Conservation (phyloP, 306 rosid species). For the peach (Prunus persica) region DNA sequence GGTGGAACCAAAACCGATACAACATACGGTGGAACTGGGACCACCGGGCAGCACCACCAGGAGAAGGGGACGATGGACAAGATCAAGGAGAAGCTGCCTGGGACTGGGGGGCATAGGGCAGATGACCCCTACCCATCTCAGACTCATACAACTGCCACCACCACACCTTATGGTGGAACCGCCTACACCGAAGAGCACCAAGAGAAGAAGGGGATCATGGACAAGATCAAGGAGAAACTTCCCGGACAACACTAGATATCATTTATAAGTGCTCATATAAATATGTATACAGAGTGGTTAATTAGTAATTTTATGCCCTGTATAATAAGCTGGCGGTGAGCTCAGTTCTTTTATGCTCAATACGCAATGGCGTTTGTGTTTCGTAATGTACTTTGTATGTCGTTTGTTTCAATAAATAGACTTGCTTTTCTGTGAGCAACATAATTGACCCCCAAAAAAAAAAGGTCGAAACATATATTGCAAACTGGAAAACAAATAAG, state of each 20-base stretch:
- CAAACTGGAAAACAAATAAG: too few species aligned
- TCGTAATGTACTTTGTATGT: too few species aligned
- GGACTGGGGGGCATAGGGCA: background rate
- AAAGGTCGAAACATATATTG: too few species aligned
- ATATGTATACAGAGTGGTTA: background rate
- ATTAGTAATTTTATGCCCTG: background rate
- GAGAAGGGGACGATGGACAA: background rate
- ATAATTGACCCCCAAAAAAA: too few species aligned
- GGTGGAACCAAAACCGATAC: background rate
- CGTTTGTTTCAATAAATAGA: too few species aligned
- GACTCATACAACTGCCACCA: background rate
- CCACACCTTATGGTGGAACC: background rate
- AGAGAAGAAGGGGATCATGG: slow-evolving; percentile 41
- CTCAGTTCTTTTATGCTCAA: too few species aligned
- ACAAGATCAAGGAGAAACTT: slow-evolving; percentile 48
- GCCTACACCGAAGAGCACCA: background rate
- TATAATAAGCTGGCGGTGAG: background rate
- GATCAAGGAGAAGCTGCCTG: slow-evolving; percentile 16
- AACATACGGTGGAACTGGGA: background rate
- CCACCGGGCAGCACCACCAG: background rate
- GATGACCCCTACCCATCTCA: background rate
- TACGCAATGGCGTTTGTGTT: too few species aligned
- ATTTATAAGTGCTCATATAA: background rate
- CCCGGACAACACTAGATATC: slow-evolving; percentile 18
- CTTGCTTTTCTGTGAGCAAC: too few species aligned